These are phyloP conservation scores for Phytophthora podocarpi DNA, from an alignment of 352 stramenopile species.

Conservation along the genomic window DNA sequence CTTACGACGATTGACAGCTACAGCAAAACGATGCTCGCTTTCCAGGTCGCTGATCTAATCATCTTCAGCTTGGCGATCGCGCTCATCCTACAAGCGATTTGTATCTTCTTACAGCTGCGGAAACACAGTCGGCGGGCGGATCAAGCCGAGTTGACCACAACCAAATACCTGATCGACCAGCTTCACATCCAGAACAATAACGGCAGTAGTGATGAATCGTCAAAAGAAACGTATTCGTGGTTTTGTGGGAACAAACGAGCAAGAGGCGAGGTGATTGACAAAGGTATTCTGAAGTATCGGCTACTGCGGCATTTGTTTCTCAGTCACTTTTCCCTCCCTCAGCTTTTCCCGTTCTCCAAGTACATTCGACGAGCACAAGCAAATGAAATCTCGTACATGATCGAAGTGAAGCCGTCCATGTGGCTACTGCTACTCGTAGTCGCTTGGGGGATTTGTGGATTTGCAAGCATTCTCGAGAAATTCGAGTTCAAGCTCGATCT, in stretches of 20 bases:
- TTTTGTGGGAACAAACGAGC: no score
- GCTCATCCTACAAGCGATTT: slow-evolving; percentile 50
- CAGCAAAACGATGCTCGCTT: slow-evolving; percentile 42
- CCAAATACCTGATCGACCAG: no score
- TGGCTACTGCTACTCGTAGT: slow-evolving; percentile 58
- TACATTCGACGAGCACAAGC: slow-evolving; percentile 69
- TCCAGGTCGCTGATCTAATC: slow-evolving; percentile 56
- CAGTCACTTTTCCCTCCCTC: slow-evolving; percentile 40
- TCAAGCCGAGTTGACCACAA: slow-evolving; percentile 41
- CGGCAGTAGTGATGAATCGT: no score
- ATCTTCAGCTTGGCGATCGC: slow-evolving; percentile 59
- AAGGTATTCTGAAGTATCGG: slow-evolving; percentile 31
- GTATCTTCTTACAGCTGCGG: slow-evolving; percentile 46
- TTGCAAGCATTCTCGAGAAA: slow-evolving; percentile 22
- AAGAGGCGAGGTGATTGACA: neutral
- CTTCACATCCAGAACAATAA: no score
- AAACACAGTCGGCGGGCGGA: slow-evolving; percentile 32
- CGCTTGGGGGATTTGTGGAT: slow-evolving; percentile 42
- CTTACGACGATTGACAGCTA: slow-evolving; percentile 24
- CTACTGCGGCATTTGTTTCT: slow-evolving; percentile 56
- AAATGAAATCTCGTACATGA: slow-evolving; percentile 73
- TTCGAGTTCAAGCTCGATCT: no score
- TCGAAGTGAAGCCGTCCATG: slow-evolving; percentile 67
- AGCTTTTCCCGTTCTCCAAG: slow-evolving; percentile 71
- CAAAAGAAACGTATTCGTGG: no score